Percentiles rank a stretch among this genome's conserved stretches.
Evolutionary conservation across 305 asterid species (phyloP).

Genomic region (Rubia occidens): DNA sequence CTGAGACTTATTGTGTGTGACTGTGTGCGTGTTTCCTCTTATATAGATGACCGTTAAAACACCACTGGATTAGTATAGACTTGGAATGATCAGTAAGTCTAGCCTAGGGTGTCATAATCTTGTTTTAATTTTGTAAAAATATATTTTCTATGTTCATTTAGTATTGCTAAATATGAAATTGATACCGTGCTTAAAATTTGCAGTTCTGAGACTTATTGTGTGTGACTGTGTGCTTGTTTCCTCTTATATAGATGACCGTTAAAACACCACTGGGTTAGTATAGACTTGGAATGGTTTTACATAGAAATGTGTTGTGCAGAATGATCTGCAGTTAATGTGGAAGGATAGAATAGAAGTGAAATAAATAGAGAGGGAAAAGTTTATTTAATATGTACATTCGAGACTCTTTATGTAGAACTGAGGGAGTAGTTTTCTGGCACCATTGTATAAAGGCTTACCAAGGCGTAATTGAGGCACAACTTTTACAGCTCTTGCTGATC

Average conservation of each 20-base stretch:
- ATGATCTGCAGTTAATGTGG: background rate
- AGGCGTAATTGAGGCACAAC: background rate
- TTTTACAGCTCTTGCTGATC: background rate
- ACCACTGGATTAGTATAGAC: background rate
- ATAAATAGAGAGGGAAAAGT: background rate
- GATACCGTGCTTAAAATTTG: background rate
- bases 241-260: background rate
- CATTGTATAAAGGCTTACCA: background rate
- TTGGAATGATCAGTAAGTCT: no score
- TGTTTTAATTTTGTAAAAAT: no score
- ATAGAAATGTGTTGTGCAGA: background rate
- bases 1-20: background rate
- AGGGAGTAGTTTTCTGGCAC: background rate
- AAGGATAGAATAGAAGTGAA: background rate
- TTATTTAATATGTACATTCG: background rate
- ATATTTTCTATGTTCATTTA: no score
- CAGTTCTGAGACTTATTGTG: background rate
- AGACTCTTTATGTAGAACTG: background rate
- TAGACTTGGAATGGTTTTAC: background rate
- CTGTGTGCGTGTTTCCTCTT: background rate
- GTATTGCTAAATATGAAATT: background rate
- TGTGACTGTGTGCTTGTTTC: background rate
- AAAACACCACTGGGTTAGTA: background rate
- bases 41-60: background rate
- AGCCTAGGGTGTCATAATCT: no score